These are phyloP conservation scores for Malus domestica DNA, from an alignment of 306 rosid genomes.

Conservation along the genomic window ASM211411v1 NC_041804.1:4597501-4598000, in stretches of 20 bases:
- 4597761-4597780: constrained; percentile 42
- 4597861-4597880: constrained; percentile 95
- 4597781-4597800: constrained; percentile 79
- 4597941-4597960: constrained; percentile 2
- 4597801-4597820: constrained; percentile 91
- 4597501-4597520: constrained; percentile 56
- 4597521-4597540: constrained; percentile 68
- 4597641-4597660: constrained; percentile 90
- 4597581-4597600: constrained; percentile 70
- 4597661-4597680: constrained; percentile 96
- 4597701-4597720: not conserved
- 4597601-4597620: constrained; percentile 95
- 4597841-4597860: constrained; percentile 77
- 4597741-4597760: not conserved
- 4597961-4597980: not conserved
- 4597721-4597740: not conserved
- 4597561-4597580: constrained; percentile 76
- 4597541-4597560: constrained; percentile 36
- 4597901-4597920: constrained; percentile 12
- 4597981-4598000: not conserved
- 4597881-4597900: constrained; percentile 85
- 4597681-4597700: not conserved
- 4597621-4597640: constrained; percentile 92
- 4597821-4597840: constrained; percentile 89
- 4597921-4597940: constrained; percentile 10